Conservation (phyloP, 768 basidiomycete genomes). For the Suillus discolor region DNA sequence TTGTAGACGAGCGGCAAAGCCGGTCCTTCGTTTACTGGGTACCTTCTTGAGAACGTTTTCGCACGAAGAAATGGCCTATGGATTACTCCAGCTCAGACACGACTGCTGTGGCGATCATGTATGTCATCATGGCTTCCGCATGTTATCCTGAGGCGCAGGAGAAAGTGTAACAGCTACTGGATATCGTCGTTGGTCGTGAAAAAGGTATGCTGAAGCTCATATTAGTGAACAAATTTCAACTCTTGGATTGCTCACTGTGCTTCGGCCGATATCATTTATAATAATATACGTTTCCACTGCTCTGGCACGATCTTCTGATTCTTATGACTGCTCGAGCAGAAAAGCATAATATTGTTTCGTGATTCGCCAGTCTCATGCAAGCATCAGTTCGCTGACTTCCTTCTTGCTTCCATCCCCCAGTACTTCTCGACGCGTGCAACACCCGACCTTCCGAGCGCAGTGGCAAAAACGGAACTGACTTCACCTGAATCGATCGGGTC, state of each 20-base stretch:
- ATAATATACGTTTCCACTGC: slow-evolving; percentile 38
- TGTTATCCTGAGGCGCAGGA: slow-evolving; percentile 55
- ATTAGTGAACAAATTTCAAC: slow-evolving; percentile 13
- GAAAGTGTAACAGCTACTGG: slow-evolving; percentile 55
- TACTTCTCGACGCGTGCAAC: background rate
- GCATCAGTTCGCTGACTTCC: too few relatives aligned
- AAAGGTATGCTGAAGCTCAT: slow-evolving; percentile 19
- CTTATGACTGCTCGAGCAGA: slow-evolving; percentile 23
- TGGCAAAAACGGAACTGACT: background rate
- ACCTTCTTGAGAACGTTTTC: slow-evolving; percentile 58
- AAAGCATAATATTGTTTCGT: slow-evolving; percentile 13
- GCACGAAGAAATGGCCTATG: slow-evolving; percentile 60
- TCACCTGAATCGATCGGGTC: background rate
- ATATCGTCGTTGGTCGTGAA: slow-evolving; percentile 50
- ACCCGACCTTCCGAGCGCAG: background rate
- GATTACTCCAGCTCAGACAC: slow-evolving; percentile 65
- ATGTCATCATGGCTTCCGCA: slow-evolving; percentile 57
- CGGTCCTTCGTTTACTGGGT: slow-evolving; percentile 53
- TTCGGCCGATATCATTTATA: slow-evolving; percentile 64
- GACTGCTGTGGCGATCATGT: slow-evolving; percentile 59
- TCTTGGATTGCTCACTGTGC: slow-evolving; percentile 61
- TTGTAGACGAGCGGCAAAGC: slow-evolving; percentile 24
- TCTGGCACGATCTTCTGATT: background rate
- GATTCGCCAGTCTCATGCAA: too few relatives aligned
- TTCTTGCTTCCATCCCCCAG: background rate